Conservation (phyloP, 2,329 filamentous ascomycete species). For the Cryphonectria radicalis region DNA sequence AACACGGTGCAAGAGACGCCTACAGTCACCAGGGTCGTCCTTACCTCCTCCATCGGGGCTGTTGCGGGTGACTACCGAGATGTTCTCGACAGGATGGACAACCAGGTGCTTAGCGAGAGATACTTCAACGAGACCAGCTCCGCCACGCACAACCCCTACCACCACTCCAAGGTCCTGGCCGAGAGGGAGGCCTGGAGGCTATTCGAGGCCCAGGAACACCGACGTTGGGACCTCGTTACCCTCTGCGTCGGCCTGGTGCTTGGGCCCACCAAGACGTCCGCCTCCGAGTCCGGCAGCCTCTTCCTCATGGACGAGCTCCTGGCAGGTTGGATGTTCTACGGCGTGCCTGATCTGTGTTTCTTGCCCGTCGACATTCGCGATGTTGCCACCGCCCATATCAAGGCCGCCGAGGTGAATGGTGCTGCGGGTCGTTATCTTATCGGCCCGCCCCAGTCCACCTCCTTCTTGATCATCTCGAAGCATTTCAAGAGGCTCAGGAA, state of each 20-base stretch:
- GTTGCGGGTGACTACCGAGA: constrained; percentile 36
- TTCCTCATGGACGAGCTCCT: constrained; percentile 36
- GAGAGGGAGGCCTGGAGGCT: constrained; percentile 37
- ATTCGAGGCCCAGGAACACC: constrained; percentile 27
- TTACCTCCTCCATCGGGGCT: constrained; percentile 36
- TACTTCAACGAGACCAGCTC: constrained; percentile 36
- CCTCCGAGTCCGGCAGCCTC: constrained; percentile 36
- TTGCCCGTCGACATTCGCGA: constrained; percentile 34
- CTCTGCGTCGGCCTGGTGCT: constrained; percentile 37
- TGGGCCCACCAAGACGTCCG: constrained; percentile 32
- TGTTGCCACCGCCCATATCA: constrained; percentile 32
- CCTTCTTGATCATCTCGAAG: constrained; percentile 23
- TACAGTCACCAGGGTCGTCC: constrained; percentile 35
- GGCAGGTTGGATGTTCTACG: constrained; percentile 34
- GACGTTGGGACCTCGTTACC: constrained; percentile 36
- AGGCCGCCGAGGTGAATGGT: constrained; percentile 20
- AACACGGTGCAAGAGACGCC: constrained; percentile 33
- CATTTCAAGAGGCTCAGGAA: constrained; percentile 19
- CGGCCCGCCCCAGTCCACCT: constrained; percentile 14
- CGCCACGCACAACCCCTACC: constrained; percentile 35
- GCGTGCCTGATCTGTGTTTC: constrained; percentile 36
- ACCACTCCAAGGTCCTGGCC: constrained; percentile 36
- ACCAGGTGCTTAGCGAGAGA: constrained; percentile 30
- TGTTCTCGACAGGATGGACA: constrained; percentile 30
- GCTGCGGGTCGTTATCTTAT: constrained; percentile 29